Percentiles rank a stretch among this genome's conserved stretches.
phyloP scores from a whole-genome alignment of 2,329 filamentous ascomycete species.

The Gaeumannomyces tritici region DNA sequence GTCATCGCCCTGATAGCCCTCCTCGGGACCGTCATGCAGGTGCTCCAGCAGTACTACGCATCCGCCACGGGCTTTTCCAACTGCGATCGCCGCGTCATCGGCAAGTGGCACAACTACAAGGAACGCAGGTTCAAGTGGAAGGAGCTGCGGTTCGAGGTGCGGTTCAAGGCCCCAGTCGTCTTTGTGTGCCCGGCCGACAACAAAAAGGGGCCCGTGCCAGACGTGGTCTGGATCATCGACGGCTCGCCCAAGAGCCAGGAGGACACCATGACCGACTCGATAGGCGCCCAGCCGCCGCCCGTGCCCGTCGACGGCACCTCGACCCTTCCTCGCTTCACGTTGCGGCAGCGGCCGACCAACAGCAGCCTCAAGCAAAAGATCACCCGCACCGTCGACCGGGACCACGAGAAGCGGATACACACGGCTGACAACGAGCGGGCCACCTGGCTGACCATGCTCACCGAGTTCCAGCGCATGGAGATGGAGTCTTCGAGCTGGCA shows the following conservation, averaged over 20 bases:
- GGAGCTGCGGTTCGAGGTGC: slow-evolving; percentile 39
- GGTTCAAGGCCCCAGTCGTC: slow-evolving; percentile 39
- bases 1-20: slow-evolving; percentile 37
- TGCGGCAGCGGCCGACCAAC: not conserved
- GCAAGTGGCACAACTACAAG: slow-evolving; percentile 31
- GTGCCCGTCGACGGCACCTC: not conserved
- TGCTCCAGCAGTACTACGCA: slow-evolving; percentile 39
- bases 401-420: slow-evolving; percentile 24
- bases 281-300: not conserved
- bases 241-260: slow-evolving; percentile 23
- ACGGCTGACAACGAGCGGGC: slow-evolving; percentile 48
- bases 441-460: slow-evolving; percentile 43
- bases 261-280: not conserved
- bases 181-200: slow-evolving; percentile 36
- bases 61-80: slow-evolving; percentile 39
- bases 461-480: slow-evolving; percentile 40
- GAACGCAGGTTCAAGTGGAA: slow-evolving; percentile 27
- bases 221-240: slow-evolving; percentile 25
- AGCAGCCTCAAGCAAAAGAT: not conserved
- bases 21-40: slow-evolving; percentile 33
- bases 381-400: not conserved
- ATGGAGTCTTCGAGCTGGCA: slow-evolving; percentile 37
- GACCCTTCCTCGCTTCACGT: not conserved
- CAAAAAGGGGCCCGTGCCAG: slow-evolving; percentile 19
- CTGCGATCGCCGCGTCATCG: slow-evolving; percentile 37